Evolutionary conservation across 2,329 filamentous ascomycete species (phyloP).

Genomic region (Aspergillus proliferans): DNA sequence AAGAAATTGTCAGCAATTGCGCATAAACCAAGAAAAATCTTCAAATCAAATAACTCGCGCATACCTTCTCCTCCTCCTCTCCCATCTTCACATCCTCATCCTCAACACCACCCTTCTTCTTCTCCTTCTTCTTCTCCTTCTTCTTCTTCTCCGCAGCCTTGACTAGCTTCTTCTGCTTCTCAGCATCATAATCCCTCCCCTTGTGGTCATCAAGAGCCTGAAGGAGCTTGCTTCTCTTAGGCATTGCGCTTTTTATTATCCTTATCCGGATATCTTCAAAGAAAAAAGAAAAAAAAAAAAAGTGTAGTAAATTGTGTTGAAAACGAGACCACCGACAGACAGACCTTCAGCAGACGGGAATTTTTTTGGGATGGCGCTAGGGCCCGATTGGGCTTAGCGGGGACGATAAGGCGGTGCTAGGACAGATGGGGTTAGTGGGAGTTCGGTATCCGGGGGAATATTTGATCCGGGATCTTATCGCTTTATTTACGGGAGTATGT

Average conservation of each 20-base stretch:
- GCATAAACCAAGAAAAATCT: not conserved
- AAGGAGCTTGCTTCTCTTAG: constrained; percentile 53
- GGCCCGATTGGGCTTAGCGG: constrained; percentile 12
- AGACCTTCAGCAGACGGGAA: constrained; percentile 19
- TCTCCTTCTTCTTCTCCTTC: constrained; percentile 28
- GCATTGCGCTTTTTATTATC: constrained; percentile 29
- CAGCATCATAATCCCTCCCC: constrained; percentile 64
- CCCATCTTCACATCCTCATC: constrained; percentile 12
- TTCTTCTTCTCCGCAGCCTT: constrained; percentile 45
- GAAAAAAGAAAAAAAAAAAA: not conserved
- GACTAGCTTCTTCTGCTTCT: constrained; percentile 66
- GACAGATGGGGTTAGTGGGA: constrained; percentile 6
- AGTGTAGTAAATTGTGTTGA: not conserved
- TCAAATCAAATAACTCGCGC: not conserved
- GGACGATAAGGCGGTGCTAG: constrained; percentile 15
- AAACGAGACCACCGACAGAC: constrained; percentile 7
- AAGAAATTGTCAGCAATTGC: constrained; percentile 3
- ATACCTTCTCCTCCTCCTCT: constrained; percentile 10
- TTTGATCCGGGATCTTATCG: constrained; percentile 24
- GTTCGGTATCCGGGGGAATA: constrained; percentile 6
- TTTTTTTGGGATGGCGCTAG: constrained; percentile 29
- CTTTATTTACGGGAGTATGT: not conserved
- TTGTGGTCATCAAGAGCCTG: constrained; percentile 53
- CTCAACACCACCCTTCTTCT: constrained; percentile 10
- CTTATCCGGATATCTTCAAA: not conserved